phyloP scores from a whole-genome alignment of 768 basidiomycete genomes.

The Boletus barrowsii region DNA sequence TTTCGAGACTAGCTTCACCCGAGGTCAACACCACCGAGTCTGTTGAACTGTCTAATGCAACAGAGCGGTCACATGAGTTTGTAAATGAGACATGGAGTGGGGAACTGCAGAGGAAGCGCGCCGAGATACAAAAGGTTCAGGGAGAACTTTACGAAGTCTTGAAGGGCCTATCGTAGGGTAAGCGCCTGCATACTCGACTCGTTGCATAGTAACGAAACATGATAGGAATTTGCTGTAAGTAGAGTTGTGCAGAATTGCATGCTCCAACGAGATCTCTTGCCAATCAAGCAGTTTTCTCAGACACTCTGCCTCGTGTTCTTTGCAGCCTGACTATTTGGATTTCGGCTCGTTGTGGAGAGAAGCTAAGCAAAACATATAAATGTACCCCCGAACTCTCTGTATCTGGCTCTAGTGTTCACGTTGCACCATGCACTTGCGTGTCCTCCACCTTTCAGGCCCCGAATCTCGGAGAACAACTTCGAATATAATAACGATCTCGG shows the following conservation, averaged over 20 bases:
- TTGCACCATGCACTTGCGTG: not conserved
- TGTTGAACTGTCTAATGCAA: slow-evolving; percentile 16
- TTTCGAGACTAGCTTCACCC: not conserved
- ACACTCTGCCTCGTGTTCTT: not conserved
- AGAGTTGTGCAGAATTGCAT: not conserved
- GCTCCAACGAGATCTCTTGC: not conserved
- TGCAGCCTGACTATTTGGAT: not conserved
- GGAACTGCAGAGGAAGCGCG: slow-evolving; percentile 51
- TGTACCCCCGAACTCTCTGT: not conserved
- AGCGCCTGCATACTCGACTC: not conserved
- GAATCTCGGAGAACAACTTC: not conserved
- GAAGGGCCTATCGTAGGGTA: slow-evolving; percentile 31
- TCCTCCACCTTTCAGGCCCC: not conserved
- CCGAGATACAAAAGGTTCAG: slow-evolving; percentile 54
- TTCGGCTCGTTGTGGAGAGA: not conserved
- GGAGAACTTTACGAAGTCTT: slow-evolving; percentile 51
- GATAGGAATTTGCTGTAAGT: not conserved
- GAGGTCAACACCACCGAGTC: slow-evolving; percentile 3
- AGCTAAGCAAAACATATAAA: not conserved
- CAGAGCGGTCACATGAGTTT: slow-evolving; percentile 55
- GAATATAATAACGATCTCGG: not conserved
- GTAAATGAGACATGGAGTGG: slow-evolving; percentile 51
- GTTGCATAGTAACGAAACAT: not conserved
- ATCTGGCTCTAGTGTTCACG: not conserved
- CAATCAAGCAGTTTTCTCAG: not conserved